A percentile compares a stretch with the other conserved stretches of the same genome.
phyloP scores from a whole-genome alignment of 148 eudicot genomes.

The Chenopodium album region DNA sequence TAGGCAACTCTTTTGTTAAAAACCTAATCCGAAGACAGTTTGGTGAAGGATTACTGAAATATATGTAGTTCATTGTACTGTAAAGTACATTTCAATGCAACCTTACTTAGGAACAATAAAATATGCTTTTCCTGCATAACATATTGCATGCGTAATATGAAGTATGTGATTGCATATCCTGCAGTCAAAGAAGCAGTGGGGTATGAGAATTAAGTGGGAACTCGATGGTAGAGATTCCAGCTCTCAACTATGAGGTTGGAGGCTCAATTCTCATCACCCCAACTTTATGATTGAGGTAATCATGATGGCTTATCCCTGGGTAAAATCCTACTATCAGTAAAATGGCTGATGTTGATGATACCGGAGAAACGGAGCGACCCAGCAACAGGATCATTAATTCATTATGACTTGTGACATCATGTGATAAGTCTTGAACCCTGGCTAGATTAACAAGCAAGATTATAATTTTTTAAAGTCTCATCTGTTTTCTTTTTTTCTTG shows the following conservation, averaged over 20 bases:
- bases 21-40: not conserved
- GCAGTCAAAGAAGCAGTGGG: not conserved
- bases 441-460: no score
- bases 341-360: not conserved
- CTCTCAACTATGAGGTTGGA: no score
- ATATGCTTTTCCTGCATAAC: not conserved
- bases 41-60: not conserved
- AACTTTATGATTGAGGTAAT: no score
- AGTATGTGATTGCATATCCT: not conserved
- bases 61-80: not conserved
- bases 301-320: no score
- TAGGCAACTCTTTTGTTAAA: no score
- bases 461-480: no score
- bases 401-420: not conserved
- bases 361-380: not conserved
- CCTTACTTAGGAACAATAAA: slow-evolving; percentile 1
- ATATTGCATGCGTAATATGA: not conserved
- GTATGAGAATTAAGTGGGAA: no score
- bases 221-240: no score
- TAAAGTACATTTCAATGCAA: not conserved
- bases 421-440: not conserved
- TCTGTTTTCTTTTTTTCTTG: not conserved
- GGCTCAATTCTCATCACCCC: no score
- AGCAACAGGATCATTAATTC: not conserved
- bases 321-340: no score